Conservation (phyloP, 2,329 filamentous ascomycete genomes). For the Curvularia sp. region DNA sequence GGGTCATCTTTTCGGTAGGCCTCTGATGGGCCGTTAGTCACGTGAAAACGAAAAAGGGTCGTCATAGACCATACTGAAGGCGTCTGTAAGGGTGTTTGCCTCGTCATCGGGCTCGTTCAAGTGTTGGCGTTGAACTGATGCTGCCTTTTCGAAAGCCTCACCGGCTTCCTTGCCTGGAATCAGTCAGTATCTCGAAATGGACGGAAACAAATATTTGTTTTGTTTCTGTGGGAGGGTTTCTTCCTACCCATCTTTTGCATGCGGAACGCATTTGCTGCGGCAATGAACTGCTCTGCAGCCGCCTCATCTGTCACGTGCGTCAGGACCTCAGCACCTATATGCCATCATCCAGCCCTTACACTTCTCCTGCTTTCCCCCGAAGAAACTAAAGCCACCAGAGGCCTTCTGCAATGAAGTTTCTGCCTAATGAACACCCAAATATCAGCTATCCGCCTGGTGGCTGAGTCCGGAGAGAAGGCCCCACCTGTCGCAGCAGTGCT, state of each 20-base stretch:
- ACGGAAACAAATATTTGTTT: neutral
- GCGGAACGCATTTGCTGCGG: slow-evolving; percentile 91
- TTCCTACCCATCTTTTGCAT: slow-evolving; percentile 80
- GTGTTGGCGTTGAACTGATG: slow-evolving; percentile 77
- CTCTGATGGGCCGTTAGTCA: slow-evolving; percentile 54
- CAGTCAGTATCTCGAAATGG: slow-evolving; percentile 13
- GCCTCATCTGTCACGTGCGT: slow-evolving; percentile 64
- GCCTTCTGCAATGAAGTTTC: slow-evolving; percentile 81
- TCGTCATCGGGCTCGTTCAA: slow-evolving; percentile 93
- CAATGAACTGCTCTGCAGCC: slow-evolving; percentile 84
- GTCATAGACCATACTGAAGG: slow-evolving; percentile 66
- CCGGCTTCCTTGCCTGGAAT: slow-evolving; percentile 81
- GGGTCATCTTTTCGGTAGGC: slow-evolving; percentile 87
- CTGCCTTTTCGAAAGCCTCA: slow-evolving; percentile 82
- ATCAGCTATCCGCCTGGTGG: slow-evolving; percentile 39
- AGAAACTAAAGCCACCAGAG: slow-evolving; percentile 83
- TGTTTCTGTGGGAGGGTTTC: neutral
- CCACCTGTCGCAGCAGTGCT: slow-evolving; percentile 49
- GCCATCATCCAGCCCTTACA: slow-evolving; percentile 47
- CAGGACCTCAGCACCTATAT: slow-evolving; percentile 12
- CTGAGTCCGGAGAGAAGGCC: slow-evolving; percentile 38
- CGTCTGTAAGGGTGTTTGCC: slow-evolving; percentile 85
- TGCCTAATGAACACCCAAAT: slow-evolving; percentile 65
- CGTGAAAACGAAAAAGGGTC: neutral
- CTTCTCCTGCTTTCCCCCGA: slow-evolving; percentile 86